Base-by-base conservation (phyloP, 1,284 basidiomycete species). In the Mycena citricolor region DNA sequence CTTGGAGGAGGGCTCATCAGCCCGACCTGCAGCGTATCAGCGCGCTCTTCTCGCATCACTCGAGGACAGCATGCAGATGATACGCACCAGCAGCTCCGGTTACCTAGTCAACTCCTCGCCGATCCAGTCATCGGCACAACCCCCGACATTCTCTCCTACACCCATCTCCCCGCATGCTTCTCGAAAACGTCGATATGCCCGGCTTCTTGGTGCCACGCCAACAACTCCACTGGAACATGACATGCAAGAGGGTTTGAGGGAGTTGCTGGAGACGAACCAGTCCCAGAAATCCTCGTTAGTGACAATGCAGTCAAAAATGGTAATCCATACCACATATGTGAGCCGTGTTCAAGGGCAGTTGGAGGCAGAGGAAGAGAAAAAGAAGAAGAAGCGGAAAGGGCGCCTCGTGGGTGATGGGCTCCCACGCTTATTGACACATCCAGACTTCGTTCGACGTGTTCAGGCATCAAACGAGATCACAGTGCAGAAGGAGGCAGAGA, bases 331-430 rank as follows among this genome's bases (percentile, higher is more conserved):
- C n/a, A n/a, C n/a, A n/a, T n/a, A n/a, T n/a, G n/a, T n/a, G n/a
- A n/a, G n/a, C n/a, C n/a, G n/a, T 19, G 32, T 59, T 41, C 43
- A 47, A 6, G 46, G 55, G 8, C 45, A 39, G 23, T 47, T 57
- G 13, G 53, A 35, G 13, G 51, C 33, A n/a, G 32, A 49, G 25
- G 43, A 50, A 30, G 43, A 42, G 42, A 35, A 25, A 34, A 24
- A 26, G 23, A 50, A 38, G 14, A 26, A 11, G 13, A 35, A 42
- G 33, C 34, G 42, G 22, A 39, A 33, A 12, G 40, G 19, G 19
- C 31, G 46, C 3, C 28, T 47, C 14, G 45, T 43, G 2, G 45
- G 30, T 14, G 45, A 49, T 38, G 48, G 44, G 12, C 14, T 51
- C 29, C 53, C 35, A 11, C 49, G 46, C 31, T 28, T 45, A 4